Conservation (phyloP, 2,329 filamentous ascomycete genomes). For the Pseudocercospora crystallina region DNA sequence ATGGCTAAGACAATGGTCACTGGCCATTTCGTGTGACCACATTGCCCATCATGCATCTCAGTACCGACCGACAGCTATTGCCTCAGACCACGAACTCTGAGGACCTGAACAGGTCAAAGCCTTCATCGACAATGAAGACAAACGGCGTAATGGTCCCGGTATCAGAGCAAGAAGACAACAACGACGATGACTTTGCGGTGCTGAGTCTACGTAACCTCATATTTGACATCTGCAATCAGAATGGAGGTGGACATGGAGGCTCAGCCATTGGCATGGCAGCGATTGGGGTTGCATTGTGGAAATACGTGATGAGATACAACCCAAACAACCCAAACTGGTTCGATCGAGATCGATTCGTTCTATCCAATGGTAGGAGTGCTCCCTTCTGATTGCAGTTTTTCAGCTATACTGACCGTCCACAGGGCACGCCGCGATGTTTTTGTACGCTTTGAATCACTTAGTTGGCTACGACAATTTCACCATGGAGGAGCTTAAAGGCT, state of each 20-base stretch:
- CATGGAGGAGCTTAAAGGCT: constrained; percentile 57
- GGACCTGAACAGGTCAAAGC: no score
- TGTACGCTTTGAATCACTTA: constrained; percentile 40
- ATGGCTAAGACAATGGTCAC: no score
- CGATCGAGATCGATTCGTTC: constrained; percentile 46
- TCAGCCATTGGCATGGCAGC: constrained; percentile 41
- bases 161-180: no score
- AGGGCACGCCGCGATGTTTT: neutral
- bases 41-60: no score
- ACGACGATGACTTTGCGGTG: constrained; percentile 4
- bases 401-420: constrained; percentile 55
- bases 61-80: no score
- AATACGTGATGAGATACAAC: constrained; percentile 45
- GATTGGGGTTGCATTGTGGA: constrained; percentile 45
- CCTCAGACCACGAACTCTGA: no score
- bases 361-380: constrained; percentile 43
- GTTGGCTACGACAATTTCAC: constrained; percentile 57
- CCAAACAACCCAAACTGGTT: constrained; percentile 42
- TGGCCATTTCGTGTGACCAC: no score
- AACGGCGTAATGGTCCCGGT: no score
- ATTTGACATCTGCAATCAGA: constrained; percentile 10
- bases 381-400: constrained; percentile 8
- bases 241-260: constrained; percentile 4
- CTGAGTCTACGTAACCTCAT: constrained; percentile 1
- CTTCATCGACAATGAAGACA: no score